These are phyloP conservation scores for Tetrapisispora taiwanensis DNA, from an alignment of 805 yeast genomes.

Conservation along the genomic window DNA sequence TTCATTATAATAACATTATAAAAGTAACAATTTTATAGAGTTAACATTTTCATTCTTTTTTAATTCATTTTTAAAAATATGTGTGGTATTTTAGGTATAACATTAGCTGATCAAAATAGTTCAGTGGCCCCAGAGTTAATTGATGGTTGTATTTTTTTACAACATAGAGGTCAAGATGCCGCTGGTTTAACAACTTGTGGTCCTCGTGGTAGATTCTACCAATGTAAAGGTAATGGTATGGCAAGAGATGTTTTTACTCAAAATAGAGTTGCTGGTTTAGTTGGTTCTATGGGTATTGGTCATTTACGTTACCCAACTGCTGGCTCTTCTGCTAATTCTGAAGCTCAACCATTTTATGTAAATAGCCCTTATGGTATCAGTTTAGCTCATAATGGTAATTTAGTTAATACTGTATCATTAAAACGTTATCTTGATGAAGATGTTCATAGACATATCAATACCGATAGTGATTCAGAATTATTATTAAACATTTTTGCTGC, in stretches of 20 bases:
- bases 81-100: conserved; percentile 94
- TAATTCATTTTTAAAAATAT: conserved; percentile 32
- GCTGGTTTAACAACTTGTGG: conserved; percentile 99
- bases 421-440: conserved; percentile 77
- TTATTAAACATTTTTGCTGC: conserved; percentile 84
- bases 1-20: too few relatives aligned
- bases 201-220: conserved; percentile 82
- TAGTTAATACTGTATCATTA: conserved; percentile 76
- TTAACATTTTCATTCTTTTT: too few relatives aligned
- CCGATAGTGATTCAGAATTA: conserved; percentile 92
- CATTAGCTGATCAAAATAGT: conserved; percentile 61
- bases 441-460: conserved; percentile 94
- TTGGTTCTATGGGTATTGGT: conserved; percentile 92
- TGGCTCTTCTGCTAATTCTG: conserved; percentile 89
- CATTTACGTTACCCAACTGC: conserved; percentile 97
- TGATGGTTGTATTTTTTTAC: conserved; percentile 86
- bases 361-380: conserved; percentile 93
- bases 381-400: conserved; percentile 87
- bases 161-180: conserved; percentile 98
- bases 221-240: conserved; percentile 98
- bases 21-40: too few relatives aligned
- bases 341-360: conserved; percentile 97
- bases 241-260: conserved; percentile 94
- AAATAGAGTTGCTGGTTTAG: conserved; percentile 61
- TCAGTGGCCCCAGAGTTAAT: conserved; percentile 82